Percentiles rank a stretch among this genome's conserved stretches.
Evolutionary conservation across 2,329 filamentous ascomycete species (phyloP).

Genomic region (Aspergillus pseudonomiae): DNA sequence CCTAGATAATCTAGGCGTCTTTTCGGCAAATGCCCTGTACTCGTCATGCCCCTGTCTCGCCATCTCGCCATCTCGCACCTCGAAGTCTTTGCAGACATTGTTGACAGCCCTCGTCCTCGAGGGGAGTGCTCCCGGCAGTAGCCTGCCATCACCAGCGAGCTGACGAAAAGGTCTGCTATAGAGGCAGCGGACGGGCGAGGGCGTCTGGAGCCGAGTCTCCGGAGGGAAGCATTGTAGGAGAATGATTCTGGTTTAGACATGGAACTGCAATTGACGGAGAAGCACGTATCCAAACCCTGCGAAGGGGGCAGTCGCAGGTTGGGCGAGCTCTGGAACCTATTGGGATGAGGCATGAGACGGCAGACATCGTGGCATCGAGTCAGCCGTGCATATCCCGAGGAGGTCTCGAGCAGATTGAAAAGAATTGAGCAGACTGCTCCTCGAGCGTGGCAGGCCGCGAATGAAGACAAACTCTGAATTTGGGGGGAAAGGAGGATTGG

Average conservation of each 20-base stretch:
- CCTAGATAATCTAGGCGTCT: slow-evolving; percentile 24
- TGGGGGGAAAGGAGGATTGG: slow-evolving; percentile 1
- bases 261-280: slow-evolving; percentile 25
- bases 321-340: slow-evolving; percentile 56
- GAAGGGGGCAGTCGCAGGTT: slow-evolving; percentile 53
- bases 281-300: slow-evolving; percentile 40
- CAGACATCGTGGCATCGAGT: slow-evolving; percentile 60
- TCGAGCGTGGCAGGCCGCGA: slow-evolving; percentile 6
- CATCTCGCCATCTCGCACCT: slow-evolving; percentile 22
- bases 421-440: slow-evolving; percentile 17
- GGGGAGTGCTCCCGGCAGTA: slow-evolving; percentile 54
- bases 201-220: slow-evolving; percentile 33
- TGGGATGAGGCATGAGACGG: slow-evolving; percentile 66
- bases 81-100: slow-evolving; percentile 23
- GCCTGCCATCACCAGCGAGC: slow-evolving; percentile 55
- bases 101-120: slow-evolving; percentile 33
- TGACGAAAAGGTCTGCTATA: slow-evolving; percentile 57
- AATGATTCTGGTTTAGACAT: slow-evolving; percentile 34
- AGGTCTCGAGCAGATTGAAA: slow-evolving; percentile 24
- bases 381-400: slow-evolving; percentile 37
- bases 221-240: slow-evolving; percentile 28
- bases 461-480: slow-evolving; percentile 7
- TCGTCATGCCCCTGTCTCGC: slow-evolving; percentile 20
- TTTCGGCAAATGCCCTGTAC: slow-evolving; percentile 20
- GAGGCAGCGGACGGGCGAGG: slow-evolving; percentile 35